A percentile compares a stretch with the other conserved stretches of the same genome.
Evolutionary conservation across 345 rosid species (phyloP).

Genomic region (Brassica incana): DNA sequence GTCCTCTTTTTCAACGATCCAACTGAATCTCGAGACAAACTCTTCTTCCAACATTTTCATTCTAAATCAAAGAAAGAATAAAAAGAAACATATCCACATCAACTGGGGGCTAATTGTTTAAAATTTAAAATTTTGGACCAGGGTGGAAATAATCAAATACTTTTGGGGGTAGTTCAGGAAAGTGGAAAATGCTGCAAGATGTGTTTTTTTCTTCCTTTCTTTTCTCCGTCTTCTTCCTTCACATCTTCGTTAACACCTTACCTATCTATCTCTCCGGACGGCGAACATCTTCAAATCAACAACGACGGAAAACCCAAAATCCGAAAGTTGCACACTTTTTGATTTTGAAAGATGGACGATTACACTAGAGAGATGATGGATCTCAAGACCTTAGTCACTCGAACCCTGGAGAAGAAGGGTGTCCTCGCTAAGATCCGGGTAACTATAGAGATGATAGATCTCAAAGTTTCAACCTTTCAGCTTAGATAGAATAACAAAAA

Average conservation of each 20-base stretch:
- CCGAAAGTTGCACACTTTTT: background rate
- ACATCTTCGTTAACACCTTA: background rate
- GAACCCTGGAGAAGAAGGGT: slow-evolving; percentile 97
- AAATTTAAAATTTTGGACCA: background rate
- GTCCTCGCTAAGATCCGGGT: slow-evolving; percentile 99
- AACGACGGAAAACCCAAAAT: background rate
- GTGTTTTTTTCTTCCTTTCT: background rate
- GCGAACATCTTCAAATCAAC: slow-evolving; percentile 1
- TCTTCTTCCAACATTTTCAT: no score
- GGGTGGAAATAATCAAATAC: background rate
- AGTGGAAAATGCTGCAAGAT: background rate
- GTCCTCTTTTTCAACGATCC: no score
- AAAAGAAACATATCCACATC: background rate
- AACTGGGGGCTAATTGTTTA: background rate
- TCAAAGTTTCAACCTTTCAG: background rate
- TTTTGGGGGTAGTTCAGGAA: background rate
- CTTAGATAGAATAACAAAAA: background rate
- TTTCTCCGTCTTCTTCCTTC: background rate
- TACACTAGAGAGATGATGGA: slow-evolving; percentile 99
- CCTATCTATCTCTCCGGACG: slow-evolving; percentile 1
- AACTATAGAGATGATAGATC: background rate
- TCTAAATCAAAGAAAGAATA: no score
- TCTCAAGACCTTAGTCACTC: slow-evolving; percentile 98
- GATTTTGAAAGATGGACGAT: slow-evolving; percentile 71
- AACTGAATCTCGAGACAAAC: no score